Percentiles rank a stretch among this genome's conserved stretches.
Evolutionary conservation across 345 rosid genomes (phyloP).

Genomic region (Brassica cretica): DNA sequence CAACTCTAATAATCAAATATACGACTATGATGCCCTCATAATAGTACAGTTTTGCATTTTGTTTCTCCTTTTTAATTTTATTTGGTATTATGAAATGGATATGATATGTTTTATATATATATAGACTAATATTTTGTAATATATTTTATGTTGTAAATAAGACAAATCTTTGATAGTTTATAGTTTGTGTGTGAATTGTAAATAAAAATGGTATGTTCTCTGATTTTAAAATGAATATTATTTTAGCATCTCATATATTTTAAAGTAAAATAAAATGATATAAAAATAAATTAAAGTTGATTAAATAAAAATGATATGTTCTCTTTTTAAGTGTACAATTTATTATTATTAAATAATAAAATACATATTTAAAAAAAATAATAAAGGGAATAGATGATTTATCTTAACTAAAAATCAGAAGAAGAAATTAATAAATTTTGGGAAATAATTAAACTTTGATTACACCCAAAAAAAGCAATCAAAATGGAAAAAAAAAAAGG

Average conservation of each 20-base stretch:
- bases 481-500: not conserved
- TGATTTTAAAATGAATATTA: not conserved
- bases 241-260: not conserved
- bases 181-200: not conserved
- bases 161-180: not conserved
- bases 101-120: not conserved
- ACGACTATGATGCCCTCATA: not conserved
- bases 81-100: not conserved
- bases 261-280: not conserved
- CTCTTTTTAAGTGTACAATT: not conserved
- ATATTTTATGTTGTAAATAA: not conserved
- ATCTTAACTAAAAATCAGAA: not conserved
- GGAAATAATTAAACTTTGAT: not conserved
- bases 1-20: not conserved
- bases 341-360: not conserved
- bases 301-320: not conserved
- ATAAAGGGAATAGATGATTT: not conserved
- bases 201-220: not conserved
- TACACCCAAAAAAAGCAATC: constrained; percentile 12
- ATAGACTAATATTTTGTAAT: not conserved
- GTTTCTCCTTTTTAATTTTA: too few species aligned
- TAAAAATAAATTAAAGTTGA: not conserved
- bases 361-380: too few species aligned
- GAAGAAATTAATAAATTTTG: not conserved
- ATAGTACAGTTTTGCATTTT: not conserved